Base-by-base conservation (phyloP, 371 early-diverging fungal genomes). In the Syncephalis fuscata region DNA sequence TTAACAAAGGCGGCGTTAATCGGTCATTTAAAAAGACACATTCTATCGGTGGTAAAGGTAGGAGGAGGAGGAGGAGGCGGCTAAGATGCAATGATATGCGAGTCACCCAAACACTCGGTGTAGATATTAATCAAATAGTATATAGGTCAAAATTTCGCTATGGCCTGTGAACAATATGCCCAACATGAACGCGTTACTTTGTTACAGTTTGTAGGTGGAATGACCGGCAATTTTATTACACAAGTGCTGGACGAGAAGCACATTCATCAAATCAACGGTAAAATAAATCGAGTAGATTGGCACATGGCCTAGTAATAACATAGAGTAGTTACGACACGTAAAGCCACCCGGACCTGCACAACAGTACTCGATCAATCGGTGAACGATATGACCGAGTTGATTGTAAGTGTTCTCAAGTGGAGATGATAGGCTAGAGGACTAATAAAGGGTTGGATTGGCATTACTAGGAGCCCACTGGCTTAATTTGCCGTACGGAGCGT, bases 21-120 rank as follows among this genome's bases (percentile, higher is more conserved):
- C 41, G 41, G 15, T 16, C 41, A 16, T 21, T 16, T n/a, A 41
- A 41, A 16, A 41, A 41, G 41, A 41, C 41, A 8, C 16, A 16
- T n/a, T 41, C 41, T 5, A 41, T 41, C n/a, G 41, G 41, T 41
- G 41, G 41, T n/a, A 41, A 41, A 41, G 41, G 41, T 41, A 41
- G n/a, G n/a, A n/a, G n/a, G n/a, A n/a, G n/a, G n/a, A n/a, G n/a
- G n/a, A n/a, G n/a, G n/a, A n/a, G n/a, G n/a, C n/a, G n/a, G n/a
- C n/a, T n/a, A n/a, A n/a, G n/a, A n/a, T n/a, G n/a, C n/a, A n/a
- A n/a, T n/a, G n/a, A n/a, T n/a, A n/a, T n/a, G n/a, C n/a, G n/a
- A n/a, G n/a, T n/a, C n/a, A n/a, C n/a, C n/a, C n/a, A n/a, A n/a
- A n/a, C n/a, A n/a, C n/a, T n/a, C n/a, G n/a, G n/a, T n/a, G n/a